Conservation (phyloP, 805 yeast species). For the Teunomyces pallodes region DNA sequence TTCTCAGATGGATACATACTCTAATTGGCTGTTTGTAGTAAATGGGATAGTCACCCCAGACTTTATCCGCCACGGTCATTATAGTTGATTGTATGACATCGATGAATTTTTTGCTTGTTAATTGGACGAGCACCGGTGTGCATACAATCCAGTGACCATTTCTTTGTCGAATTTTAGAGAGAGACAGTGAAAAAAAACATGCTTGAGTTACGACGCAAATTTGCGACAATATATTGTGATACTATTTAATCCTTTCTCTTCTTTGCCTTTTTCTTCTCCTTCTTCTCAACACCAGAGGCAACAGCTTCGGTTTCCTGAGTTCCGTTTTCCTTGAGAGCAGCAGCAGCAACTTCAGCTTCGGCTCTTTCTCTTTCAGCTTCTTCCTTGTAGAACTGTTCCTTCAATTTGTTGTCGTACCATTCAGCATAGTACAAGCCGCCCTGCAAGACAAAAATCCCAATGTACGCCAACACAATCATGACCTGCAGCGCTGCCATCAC, state of each 20-base stretch:
- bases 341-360: conserved; percentile 6
- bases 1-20: conserved; percentile 38
- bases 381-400: conserved; percentile 30
- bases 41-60: conserved; percentile 52
- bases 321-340: background rate
- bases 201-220: background rate
- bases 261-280: conserved; percentile 5
- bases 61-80: conserved; percentile 28
- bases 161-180: too few relatives aligned
- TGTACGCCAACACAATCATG: conserved; percentile 65
- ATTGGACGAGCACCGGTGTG: conserved; percentile 2
- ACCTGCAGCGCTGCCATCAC: conserved; percentile 89
- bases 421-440: conserved; percentile 86
- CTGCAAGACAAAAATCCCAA: conserved; percentile 83
- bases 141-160: background rate
- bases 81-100: conserved; percentile 3
- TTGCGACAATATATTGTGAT: background rate
- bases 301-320: conserved; percentile 6
- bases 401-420: conserved; percentile 47
- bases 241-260: conserved; percentile 3
- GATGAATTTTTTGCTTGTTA: conserved; percentile 4
- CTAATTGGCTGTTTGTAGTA: conserved; percentile 62
- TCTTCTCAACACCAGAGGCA: conserved; percentile 9
- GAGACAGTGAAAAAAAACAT: background rate
- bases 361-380: conserved; percentile 17